Base-by-base conservation (phyloP, 2,329 filamentous ascomycete species). In the Phialophora verrucosa region DNA sequence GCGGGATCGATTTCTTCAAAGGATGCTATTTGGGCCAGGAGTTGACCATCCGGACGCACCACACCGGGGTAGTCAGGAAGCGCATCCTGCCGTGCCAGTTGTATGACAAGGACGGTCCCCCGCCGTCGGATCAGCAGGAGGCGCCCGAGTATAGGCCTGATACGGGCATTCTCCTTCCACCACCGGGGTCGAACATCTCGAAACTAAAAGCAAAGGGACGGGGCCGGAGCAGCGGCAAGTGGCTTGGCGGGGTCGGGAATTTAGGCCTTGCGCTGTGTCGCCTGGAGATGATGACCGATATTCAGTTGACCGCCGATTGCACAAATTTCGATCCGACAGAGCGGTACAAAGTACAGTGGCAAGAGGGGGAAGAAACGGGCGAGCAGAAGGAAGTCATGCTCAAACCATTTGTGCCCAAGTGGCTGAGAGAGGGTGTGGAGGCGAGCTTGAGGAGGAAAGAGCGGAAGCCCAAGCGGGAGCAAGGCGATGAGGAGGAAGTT, bases 1-100 rank as follows among this genome's bases (percentile, higher is more conserved):
- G 87, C 56, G 95, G 88, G 29, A 90, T 99, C 71, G 92, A 97
- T 79, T 99, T 95, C 81, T 88, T 88, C 75, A 99, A 99, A 81
- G 95, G 95, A 7, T 99, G 95, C 80, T 99, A 99, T 78, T 88
- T 98, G 7, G 95, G 95, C 0, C 95, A 99, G 79, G 95, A 99
- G 78, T 85, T 99, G 70, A 98, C 95, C 1, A 97, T 98, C 71
- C 90, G 95, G 50, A 99, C 95, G 1, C 90, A 93, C 76, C 95
- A 99, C 79, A 93, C 91, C 12, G 95, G 95, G 25, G 92, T 99
- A 17, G 92, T 99, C 49, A 85, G 95, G 68, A 97, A 97, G 83
- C 86, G 95, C 58, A 87, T 98, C 58, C 78, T 99, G 60, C 95
- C 95, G 0, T 88, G 94, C 38, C 80, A 90, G 70, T 75, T 97